Evolutionary conservation across 306 rosid species (phyloP).

Genomic region (Cicer cuneatum): DNA sequence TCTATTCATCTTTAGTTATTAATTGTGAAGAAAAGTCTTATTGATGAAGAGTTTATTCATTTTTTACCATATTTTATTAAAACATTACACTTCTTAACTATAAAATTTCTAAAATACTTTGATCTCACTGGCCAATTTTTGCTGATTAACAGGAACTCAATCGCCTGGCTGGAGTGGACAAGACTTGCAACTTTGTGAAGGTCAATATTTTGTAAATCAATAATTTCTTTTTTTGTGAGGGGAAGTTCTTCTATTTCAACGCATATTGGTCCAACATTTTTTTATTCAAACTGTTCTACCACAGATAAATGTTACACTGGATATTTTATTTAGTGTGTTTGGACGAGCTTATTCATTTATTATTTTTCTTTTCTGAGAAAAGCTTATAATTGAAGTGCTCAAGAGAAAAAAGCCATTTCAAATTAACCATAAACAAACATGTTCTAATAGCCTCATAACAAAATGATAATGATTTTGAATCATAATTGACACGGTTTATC

Average conservation of each 20-base stretch:
- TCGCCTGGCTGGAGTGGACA: constrained; percentile 67
- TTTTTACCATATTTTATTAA: neutral
- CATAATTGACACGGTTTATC: constrained; percentile 16
- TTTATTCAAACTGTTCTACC: neutral
- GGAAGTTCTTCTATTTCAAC: neutral
- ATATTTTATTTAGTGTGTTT: constrained; percentile 1
- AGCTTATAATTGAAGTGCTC: neutral
- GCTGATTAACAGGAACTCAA: constrained; percentile 67
- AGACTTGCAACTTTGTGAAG: constrained; percentile 80
- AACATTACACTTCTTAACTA: neutral
- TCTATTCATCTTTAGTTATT: neutral
- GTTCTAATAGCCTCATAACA: neutral
- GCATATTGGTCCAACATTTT: constrained; percentile 8
- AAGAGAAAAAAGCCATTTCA: constrained; percentile 10
- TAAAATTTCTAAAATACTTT: constrained; percentile 9
- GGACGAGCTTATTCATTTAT: neutral
- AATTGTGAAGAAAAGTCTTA: constrained; percentile 6
- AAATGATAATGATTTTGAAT: neutral
- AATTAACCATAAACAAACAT: neutral
- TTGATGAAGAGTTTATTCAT: constrained; percentile 10
- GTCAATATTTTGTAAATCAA: constrained; percentile 52
- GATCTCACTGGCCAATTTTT: constrained; percentile 29
- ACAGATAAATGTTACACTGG: constrained; percentile 2
- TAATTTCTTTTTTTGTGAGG: constrained; percentile 13
- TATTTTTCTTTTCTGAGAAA: neutral